Evolutionary conservation across 2,329 filamentous ascomycete species (phyloP).

Genomic region (Pseudogymnoascus sp.): DNA sequence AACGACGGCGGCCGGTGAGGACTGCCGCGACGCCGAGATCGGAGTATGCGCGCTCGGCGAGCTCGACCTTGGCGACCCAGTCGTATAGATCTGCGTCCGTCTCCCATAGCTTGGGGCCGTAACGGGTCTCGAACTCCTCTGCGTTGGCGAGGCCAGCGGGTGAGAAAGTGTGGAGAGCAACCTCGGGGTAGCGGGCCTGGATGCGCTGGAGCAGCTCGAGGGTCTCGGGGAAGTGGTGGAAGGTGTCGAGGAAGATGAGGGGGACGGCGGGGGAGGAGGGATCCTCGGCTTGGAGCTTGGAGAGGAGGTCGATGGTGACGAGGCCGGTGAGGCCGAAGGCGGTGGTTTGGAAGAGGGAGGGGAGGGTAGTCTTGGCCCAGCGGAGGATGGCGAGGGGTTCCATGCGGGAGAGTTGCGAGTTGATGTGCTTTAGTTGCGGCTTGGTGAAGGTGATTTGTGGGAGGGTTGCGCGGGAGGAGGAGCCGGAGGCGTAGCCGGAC

Average conservation of each 20-base stretch:
- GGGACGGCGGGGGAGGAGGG: conserved; percentile 52
- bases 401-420: conserved; percentile 78
- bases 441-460: conserved; percentile 79
- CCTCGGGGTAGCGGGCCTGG: conserved; percentile 64
- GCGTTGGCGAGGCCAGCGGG: conserved; percentile 65
- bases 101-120: conserved; percentile 80
- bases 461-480: conserved; percentile 52
- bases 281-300: conserved; percentile 58
- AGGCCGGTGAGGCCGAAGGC: conserved; percentile 76
- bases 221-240: conserved; percentile 76
- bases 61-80: conserved; percentile 96
- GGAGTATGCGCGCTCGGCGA: conserved; percentile 80
- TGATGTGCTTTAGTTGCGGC: conserved; percentile 82
- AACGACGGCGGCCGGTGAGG: conserved; percentile 81
- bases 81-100: conserved; percentile 84
- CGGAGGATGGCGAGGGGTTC: conserved; percentile 83
- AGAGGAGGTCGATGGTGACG: conserved; percentile 77
- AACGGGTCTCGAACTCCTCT: conserved; percentile 70
- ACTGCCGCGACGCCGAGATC: conserved; percentile 84
- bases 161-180: conserved; percentile 83
- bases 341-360: conserved; percentile 79
- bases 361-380: conserved; percentile 87
- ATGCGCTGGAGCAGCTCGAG: conserved; percentile 66
- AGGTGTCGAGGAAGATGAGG: conserved; percentile 73
- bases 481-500: conserved; percentile 70